These are phyloP conservation scores for Suhomyces chickasaworum DNA, from an alignment of 1,139 yeast genomes.

Conservation along the genomic window DNA sequence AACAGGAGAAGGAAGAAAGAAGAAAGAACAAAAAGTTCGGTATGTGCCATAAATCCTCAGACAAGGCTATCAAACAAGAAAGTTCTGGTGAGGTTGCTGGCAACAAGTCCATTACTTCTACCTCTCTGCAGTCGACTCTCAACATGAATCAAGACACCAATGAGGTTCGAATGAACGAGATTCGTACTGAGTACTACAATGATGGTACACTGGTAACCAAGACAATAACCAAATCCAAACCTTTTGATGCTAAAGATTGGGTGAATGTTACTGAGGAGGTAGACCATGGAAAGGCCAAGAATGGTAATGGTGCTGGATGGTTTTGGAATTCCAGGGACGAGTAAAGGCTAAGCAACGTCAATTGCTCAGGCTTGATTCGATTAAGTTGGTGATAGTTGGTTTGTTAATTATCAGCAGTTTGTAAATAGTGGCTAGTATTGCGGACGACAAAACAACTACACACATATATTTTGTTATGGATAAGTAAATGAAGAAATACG, in stretches of 20 bases:
- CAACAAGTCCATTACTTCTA: constrained; percentile 43
- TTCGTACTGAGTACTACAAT: constrained; percentile 53
- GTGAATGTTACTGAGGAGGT: constrained; percentile 28
- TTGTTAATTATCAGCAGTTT: not conserved
- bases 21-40: not conserved
- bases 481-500: not conserved
- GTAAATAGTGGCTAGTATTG: not conserved
- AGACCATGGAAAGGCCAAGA: constrained; percentile 8
- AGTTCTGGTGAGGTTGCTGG: not conserved
- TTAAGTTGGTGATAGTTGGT: not conserved
- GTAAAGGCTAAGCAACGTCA: not conserved
- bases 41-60: not conserved
- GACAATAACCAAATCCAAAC: constrained; percentile 41
- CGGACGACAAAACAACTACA: not conserved
- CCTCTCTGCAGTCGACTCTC: constrained; percentile 48
- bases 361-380: not conserved
- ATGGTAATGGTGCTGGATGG: constrained; percentile 13
- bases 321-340: constrained; percentile 19
- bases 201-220: constrained; percentile 63
- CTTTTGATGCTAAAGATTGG: constrained; percentile 39
- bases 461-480: not conserved
- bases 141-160: constrained; percentile 50
- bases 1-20: constrained; percentile 28
- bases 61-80: not conserved
- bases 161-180: constrained; percentile 54